Evolutionary conservation across 352 stramenopile species (phyloP).

Genomic region (Pythium scleroteichum): DNA sequence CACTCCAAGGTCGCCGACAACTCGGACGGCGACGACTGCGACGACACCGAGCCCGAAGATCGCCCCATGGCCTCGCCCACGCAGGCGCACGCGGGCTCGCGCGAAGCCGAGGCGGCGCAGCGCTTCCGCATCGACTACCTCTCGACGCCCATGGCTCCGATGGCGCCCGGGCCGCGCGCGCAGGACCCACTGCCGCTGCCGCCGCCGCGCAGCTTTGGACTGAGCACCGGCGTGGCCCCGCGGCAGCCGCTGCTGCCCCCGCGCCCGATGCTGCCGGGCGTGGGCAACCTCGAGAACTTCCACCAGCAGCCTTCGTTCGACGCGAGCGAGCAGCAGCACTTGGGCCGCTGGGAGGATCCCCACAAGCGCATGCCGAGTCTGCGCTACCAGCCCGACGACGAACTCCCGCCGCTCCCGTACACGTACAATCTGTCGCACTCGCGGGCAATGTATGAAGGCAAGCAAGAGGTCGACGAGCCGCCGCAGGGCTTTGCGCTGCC

Average conservation of each 20-base stretch:
- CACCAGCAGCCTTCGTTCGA: slow-evolving; percentile 14
- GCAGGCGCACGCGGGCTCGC: slow-evolving; percentile 16
- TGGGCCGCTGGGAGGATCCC: slow-evolving; percentile 9
- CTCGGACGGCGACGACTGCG: slow-evolving; percentile 25
- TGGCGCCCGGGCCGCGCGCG: slow-evolving; percentile 11
- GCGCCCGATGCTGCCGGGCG: not conserved
- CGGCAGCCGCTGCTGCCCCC: slow-evolving; percentile 14
- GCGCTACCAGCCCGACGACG: slow-evolving; percentile 16
- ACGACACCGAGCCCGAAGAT: slow-evolving; percentile 26
- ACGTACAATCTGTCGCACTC: slow-evolving; percentile 11
- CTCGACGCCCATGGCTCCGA: slow-evolving; percentile 44
- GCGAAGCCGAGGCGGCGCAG: slow-evolving; percentile 28
- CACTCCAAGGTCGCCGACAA: slow-evolving; percentile 69
- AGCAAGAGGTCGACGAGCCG: slow-evolving; percentile 17
- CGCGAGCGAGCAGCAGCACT: not conserved
- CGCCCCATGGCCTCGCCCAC: slow-evolving; percentile 17
- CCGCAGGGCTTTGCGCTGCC: slow-evolving; percentile 16
- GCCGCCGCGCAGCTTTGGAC: slow-evolving; percentile 22
- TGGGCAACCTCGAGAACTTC: slow-evolving; percentile 18
- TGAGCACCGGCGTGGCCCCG: slow-evolving; percentile 9
- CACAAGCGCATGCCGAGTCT: slow-evolving; percentile 24
- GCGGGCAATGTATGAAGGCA: slow-evolving; percentile 18
- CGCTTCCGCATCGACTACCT: slow-evolving; percentile 69
- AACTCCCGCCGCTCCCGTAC: slow-evolving; percentile 23
- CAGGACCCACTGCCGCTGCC: slow-evolving; percentile 18